A percentile compares a stretch with the other conserved stretches of the same genome.
phyloP scores from a whole-genome alignment of 306 rosid species.

The Purshia tridentata region DNA sequence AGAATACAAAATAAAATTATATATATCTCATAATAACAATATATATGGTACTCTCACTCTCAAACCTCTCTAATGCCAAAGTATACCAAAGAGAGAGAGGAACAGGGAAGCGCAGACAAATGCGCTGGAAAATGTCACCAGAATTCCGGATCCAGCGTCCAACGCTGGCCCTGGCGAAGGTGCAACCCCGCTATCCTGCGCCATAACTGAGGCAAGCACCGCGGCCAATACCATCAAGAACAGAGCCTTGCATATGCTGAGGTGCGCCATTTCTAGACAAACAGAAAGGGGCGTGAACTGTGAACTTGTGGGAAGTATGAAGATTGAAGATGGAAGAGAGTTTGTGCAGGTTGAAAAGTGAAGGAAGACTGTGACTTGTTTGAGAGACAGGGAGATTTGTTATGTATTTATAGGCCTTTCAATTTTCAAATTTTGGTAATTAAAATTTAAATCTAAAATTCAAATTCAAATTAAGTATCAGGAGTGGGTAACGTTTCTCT shows the following conservation, averaged over 20 bases:
- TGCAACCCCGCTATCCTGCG: constrained; percentile 35
- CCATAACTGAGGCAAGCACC: constrained; percentile 36
- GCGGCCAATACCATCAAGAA: constrained; percentile 30
- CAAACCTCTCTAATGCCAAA: constrained; percentile 34
- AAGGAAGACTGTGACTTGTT: not conserved
- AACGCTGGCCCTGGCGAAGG: constrained; percentile 50
- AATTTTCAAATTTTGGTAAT: not conserved
- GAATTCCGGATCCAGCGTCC: constrained; percentile 47
- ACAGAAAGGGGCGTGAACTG: not conserved
- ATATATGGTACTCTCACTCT: constrained; percentile 1
- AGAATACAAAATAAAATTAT: not conserved
- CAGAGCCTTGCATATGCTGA: constrained; percentile 35
- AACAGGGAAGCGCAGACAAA: constrained; percentile 36
- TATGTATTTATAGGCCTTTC: constrained; percentile 12
- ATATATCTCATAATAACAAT: constrained; percentile 1
- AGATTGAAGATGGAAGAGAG: not conserved
- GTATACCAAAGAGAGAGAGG: constrained; percentile 35
- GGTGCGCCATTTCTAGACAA: constrained; percentile 40
- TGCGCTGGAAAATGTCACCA: constrained; percentile 28
- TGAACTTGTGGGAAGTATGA: not conserved
- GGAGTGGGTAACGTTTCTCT: constrained; percentile 10
- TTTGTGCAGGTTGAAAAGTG: not conserved
- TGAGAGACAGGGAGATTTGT: not conserved
- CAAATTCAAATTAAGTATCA: not conserved
- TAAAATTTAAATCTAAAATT: not conserved